A percentile compares a stretch with the other conserved stretches of the same genome.
phyloP scores from a whole-genome alignment of 257 asterid species.

The Oldenlandia corymbosa region DNA sequence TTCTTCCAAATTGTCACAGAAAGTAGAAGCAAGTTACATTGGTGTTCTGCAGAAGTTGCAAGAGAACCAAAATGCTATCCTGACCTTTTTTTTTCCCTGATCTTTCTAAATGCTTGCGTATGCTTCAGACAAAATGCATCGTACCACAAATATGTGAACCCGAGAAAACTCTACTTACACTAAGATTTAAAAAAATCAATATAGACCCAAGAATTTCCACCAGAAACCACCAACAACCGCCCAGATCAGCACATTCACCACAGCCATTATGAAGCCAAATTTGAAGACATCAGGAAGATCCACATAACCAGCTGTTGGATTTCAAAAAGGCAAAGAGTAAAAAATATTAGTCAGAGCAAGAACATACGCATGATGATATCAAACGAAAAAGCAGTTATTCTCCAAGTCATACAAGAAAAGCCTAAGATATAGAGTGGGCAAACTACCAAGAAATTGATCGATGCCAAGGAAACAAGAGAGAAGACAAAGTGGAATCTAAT shows the following conservation, averaged over 20 bases:
- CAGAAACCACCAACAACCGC: slow-evolving; percentile 67
- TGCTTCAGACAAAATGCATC: slow-evolving; percentile 8
- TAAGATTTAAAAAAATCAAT: slow-evolving; percentile 30
- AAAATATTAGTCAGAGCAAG: slow-evolving; percentile 5
- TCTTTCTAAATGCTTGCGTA: neutral
- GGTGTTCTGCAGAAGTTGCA: neutral
- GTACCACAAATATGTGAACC: slow-evolving; percentile 7
- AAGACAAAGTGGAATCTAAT: slow-evolving; percentile 1
- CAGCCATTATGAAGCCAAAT: slow-evolving; percentile 75
- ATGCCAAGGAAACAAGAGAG: neutral
- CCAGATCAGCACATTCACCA: slow-evolving; percentile 76
- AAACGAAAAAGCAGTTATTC: neutral
- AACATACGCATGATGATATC: neutral
- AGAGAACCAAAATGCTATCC: neutral
- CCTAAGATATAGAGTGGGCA: neutral
- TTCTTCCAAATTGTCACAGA: neutral
- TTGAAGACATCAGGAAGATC: slow-evolving; percentile 95
- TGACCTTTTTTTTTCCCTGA: neutral
- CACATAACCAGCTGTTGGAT: slow-evolving; percentile 71
- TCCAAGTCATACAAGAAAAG: neutral
- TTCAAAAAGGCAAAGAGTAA: slow-evolving; percentile 7
- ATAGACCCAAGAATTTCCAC: slow-evolving; percentile 97
- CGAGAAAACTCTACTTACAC: slow-evolving; percentile 28
- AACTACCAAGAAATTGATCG: neutral
- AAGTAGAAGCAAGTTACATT: neutral